phyloP scores from a whole-genome alignment of 2,329 filamentous ascomycete species.

The Sarocladium kiliense region DNA sequence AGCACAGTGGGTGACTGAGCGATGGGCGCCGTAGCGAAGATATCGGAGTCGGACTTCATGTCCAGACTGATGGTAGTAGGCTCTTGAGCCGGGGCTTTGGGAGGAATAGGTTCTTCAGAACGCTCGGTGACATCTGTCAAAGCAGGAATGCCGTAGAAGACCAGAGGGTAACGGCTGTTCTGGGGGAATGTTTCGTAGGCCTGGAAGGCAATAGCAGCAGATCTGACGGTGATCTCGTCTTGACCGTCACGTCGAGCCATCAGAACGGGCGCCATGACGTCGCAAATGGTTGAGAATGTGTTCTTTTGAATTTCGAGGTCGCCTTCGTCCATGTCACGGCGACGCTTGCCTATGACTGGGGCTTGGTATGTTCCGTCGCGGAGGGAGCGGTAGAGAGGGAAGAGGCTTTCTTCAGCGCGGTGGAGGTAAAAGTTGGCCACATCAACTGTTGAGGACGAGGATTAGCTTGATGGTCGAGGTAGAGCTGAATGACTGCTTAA shows the following conservation, averaged over 20 bases:
- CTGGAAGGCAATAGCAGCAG: slow-evolving; percentile 2
- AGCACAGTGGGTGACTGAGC: neutral
- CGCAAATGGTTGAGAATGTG: neutral
- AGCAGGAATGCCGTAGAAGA: neutral
- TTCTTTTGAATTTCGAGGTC: neutral
- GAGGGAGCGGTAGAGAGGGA: neutral
- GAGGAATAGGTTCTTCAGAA: slow-evolving; percentile 9
- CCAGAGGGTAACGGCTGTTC: neutral
- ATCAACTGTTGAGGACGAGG: neutral
- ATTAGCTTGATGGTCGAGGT: neutral
- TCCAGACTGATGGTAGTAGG: slow-evolving; percentile 1
- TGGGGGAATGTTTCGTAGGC: neutral
- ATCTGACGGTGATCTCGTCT: neutral
- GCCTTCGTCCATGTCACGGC: neutral
- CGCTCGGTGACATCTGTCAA: neutral
- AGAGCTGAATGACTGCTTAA: neutral
- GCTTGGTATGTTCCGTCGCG: neutral
- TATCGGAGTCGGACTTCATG: neutral
- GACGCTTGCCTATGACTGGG: neutral
- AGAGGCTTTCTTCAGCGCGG: neutral
- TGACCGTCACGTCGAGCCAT: neutral
- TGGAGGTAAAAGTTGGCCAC: neutral
- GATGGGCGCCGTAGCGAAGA: neutral
- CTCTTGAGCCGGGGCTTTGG: neutral
- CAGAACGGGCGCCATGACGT: neutral